Evolutionary conservation across 192 early-diverging fungal genomes (phyloP), one percentile per base, ranked within the genome.

Genomic region (Mortierella antarctica): DNA sequence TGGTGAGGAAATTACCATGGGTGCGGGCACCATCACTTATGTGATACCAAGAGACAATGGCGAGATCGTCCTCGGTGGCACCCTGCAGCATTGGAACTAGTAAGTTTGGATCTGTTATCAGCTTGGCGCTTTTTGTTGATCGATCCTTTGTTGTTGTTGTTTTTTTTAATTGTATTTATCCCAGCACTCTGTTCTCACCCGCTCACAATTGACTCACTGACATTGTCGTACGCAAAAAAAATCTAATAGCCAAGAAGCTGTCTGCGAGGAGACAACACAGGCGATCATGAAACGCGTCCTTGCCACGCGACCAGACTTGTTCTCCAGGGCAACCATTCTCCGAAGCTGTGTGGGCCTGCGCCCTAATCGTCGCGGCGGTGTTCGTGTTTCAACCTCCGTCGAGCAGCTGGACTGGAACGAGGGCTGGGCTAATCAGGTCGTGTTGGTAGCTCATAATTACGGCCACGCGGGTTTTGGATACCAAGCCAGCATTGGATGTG

Each of bases 21-120:
- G 73, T 11, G 60, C 56, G 44, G 83, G 73, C 23, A 76, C 58
- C 7, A 85, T 88, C 46, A 86, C 89, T 8, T 95, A 95, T 67
- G 86, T 93, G 10, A 95, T 95, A 56, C 94, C 93, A 5, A 87
- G 93, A 17, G 91, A 89, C 20, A 90, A 92, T 79, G 93, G 93
- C 18, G 88, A 89, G 47, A 92, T 93, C 15, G 80, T 92, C 52
- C 69, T 95, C 1, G 94, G 93, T 13, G 93, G 93, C 17, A 94
- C 93, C 8, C 72, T 72, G 77, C 47, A 80, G 39, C 63, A 72
- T 39, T 80, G 77, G 77, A 68, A 60, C 64, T 67, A 61, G 69
- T 72, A 72, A 67, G 76, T 65, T 44, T 31, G 31, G 31, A 3
- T 1, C 3, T 3, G 3, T 31, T 31, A 31, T 31, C 31, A 2